phyloP scores from a whole-genome alignment of 129 eudicot genomes.

The Flaveria brownii region DNA sequence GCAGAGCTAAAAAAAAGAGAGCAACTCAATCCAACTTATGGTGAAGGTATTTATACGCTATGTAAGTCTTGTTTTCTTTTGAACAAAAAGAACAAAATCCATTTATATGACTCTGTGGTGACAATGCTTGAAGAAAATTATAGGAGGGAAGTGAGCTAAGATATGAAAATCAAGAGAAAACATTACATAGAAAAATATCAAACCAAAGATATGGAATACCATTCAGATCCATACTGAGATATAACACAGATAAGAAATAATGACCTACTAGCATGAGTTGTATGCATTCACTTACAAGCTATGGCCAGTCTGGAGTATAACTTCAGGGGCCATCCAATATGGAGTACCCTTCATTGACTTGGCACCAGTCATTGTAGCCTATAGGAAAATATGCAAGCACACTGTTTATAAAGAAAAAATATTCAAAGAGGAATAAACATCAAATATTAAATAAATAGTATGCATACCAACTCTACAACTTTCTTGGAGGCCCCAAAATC shows the following conservation, averaged over 20 bases:
- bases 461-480: conserved; percentile 90
- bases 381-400: conserved; percentile 25
- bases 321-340: conserved; percentile 99
- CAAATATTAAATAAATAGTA: background rate
- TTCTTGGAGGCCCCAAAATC: conserved; percentile 99
- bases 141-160: background rate
- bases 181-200: background rate
- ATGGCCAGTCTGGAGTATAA: conserved; percentile 97
- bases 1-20: conserved; percentile 63
- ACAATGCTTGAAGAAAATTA: background rate
- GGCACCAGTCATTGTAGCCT: conserved; percentile 99
- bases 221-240: conserved; percentile 12
- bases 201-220: background rate
- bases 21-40: background rate
- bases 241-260: conserved; percentile 4
- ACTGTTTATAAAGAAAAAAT: background rate
- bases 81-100: background rate
- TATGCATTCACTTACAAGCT: conserved; percentile 66
- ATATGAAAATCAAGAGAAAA: background rate
- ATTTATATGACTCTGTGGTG: background rate
- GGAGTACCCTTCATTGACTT: conserved; percentile 99
- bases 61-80: background rate
- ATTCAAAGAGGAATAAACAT: conserved; percentile 1
- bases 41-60: background rate
- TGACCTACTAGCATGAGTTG: conserved; percentile 18